Base-by-base conservation (phyloP, 208 protist genomes). In the Balamuthia mandrillaris region DNA sequence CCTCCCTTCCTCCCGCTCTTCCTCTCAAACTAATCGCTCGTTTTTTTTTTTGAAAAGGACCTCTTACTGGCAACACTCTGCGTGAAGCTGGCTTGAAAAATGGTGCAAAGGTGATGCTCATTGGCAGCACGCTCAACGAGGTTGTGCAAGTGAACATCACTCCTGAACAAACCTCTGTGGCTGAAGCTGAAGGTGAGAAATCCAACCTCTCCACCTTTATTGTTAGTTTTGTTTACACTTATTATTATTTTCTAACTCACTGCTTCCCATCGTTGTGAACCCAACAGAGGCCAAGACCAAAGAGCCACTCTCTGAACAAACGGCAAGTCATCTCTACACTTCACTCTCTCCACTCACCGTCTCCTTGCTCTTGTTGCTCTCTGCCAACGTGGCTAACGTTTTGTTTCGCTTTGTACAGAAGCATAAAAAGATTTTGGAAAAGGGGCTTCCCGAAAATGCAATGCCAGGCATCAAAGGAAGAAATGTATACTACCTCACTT, bases 371-470 rank as follows among this genome's bases (percentile, higher is more conserved):
- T n/a, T n/a, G n/a, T n/a, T n/a, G n/a, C n/a, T n/a, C n/a, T n/a
- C n/a, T n/a, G n/a, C n/a, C n/a, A n/a, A n/a, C n/a, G n/a, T n/a
- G n/a, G n/a, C n/a, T n/a, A n/a, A n/a, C n/a, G n/a, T n/a, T n/a
- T n/a, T n/a, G n/a, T n/a, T n/a, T n/a, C n/a, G n/a, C n/a, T n/a
- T n/a, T n/a, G n/a, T n/a, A n/a, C n/a, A n/a, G n/a, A 75, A 78
- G 63, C 79, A 85, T 33, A 85, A 85, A 44, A 85, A 85, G 63
- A 75, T 85, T 52, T 37, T 85, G 10, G 79, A 85, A 24, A 85
- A 85, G 54, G 79, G 79, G 29, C 60, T 35, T 7, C 79, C 79
- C 2, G 79, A 85, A 29, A 75, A 85, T 63, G 68, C 78, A 12
- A 42, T 85, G 33, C 51, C 33, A 29, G 79, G 52, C 47, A 27